Evolutionary conservation across 495 filamentous ascomycete genomes (phyloP).

Genomic region (Cercophora sp.): DNA sequence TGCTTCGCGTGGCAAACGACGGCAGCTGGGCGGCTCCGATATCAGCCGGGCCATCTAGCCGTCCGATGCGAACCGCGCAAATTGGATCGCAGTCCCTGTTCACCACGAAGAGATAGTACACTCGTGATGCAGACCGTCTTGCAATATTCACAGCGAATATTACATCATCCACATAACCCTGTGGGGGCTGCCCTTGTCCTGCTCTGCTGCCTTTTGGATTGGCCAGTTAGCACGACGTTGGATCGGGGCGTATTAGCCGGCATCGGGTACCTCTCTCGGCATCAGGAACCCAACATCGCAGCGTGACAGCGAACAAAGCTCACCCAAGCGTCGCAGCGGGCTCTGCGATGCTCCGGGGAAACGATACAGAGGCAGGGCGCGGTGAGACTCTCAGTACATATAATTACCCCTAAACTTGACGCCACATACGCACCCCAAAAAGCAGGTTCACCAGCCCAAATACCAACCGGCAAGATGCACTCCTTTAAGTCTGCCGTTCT

Average conservation of each 20-base stretch:
- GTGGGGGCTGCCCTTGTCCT: neutral
- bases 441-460: neutral
- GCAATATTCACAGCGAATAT: neutral
- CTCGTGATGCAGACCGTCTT: neutral
- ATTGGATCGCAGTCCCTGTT: neutral
- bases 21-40: neutral
- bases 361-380: neutral
- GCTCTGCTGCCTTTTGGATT: neutral
- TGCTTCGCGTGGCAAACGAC: neutral
- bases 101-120: neutral
- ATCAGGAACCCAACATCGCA: neutral
- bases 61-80: neutral
- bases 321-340: neutral
- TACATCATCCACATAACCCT: neutral
- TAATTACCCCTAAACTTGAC: neutral
- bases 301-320: neutral
- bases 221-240: neutral
- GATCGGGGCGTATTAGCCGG: neutral
- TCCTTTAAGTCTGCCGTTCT: slow-evolving; percentile 2
- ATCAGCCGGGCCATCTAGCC: neutral
- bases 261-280: neutral
- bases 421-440: neutral
- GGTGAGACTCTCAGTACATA: neutral
- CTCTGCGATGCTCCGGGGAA: neutral
- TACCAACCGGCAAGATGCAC: slow-evolving; percentile 1